Conservation (phyloP, 1,139 yeast genomes). For the Pichia sp. region DNA sequence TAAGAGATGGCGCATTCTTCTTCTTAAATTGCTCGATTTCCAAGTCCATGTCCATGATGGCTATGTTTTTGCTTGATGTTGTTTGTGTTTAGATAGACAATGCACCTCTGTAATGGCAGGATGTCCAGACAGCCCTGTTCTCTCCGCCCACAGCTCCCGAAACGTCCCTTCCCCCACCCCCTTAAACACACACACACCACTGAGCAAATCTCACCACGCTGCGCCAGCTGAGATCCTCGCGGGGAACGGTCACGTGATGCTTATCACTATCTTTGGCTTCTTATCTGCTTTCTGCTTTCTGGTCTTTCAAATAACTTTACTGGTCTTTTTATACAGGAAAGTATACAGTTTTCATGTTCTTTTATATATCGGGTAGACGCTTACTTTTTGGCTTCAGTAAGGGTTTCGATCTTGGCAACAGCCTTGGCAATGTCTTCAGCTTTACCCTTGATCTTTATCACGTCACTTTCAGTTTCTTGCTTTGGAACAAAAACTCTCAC, state of each 20-base stretch:
- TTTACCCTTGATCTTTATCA: slow-evolving; percentile 48
- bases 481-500: slow-evolving; percentile 68
- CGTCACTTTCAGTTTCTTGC: slow-evolving; percentile 42
- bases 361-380: not conserved
- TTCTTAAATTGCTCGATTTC: slow-evolving; percentile 49
- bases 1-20: slow-evolving; percentile 48
- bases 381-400: slow-evolving; percentile 35
- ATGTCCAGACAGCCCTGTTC: too few species aligned
- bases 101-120: too few species aligned
- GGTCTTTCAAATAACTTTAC: not conserved
- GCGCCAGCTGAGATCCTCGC: too few species aligned
- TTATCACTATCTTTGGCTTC: too few species aligned
- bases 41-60: slow-evolving; percentile 49
- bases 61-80: not conserved
- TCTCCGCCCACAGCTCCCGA: too few species aligned
- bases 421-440: slow-evolving; percentile 58
- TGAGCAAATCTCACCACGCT: too few species aligned
- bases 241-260: too few species aligned
- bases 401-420: slow-evolving; percentile 46
- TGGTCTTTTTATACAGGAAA: too few species aligned
- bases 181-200: too few species aligned
- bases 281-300: too few species aligned
- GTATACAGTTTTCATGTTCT: too few species aligned
- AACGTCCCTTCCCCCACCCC: too few species aligned
- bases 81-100: not conserved